Base-by-base conservation (phyloP, 495 filamentous ascomycete species). In the Parathielavia appendiculata region DNA sequence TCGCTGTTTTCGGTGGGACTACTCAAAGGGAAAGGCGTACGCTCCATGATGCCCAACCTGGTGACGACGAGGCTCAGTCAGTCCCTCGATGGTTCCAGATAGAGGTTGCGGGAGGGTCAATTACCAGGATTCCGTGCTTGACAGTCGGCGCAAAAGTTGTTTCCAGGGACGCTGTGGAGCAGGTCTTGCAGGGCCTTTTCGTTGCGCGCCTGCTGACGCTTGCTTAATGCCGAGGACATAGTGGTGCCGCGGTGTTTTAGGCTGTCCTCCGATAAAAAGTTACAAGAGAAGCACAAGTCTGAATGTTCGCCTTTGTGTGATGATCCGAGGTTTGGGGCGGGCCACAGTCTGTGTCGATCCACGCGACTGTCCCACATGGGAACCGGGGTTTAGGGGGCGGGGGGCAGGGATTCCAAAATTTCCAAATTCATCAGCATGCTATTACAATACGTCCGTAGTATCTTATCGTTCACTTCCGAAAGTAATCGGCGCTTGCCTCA, bases 41-140 rank as follows among this genome's bases (percentile, higher is more conserved):
- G 72, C 88, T 97, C 92, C 93, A 98, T 79, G 91, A 96, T 73
- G 93, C 91, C 95, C 95, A 98, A 79, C 84, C 92, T 96, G 65
- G 62, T 41, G 40, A 66, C 44, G 58, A 57, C 51, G 58, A 41
- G 51, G 46, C 64, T 56, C 36, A 7, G 57, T 72, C 62, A 61
- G 63, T 44, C 45, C 41, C 22, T 14, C 23, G 50, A 41, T 34
- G 43, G 11, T 23, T 17, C 22, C n/a, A n/a, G n/a, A 49, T 47
- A n/a, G 20, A 43, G 57, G 55, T 52, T 39, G 48, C 35, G 61
- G 38, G 52, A 53, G 54, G 51, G 62, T n/a, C 49, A 80, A 81
- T 60, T 75, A 96, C 92, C 87, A 84, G 93, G 93, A 79, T 96
- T 97, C 75, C 84, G 81, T 40, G 90, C 87, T 66, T 82, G 79